Evolutionary conservation across 192 early-diverging fungal genomes (phyloP).

Genomic region (Radiomyces spectabilis): DNA sequence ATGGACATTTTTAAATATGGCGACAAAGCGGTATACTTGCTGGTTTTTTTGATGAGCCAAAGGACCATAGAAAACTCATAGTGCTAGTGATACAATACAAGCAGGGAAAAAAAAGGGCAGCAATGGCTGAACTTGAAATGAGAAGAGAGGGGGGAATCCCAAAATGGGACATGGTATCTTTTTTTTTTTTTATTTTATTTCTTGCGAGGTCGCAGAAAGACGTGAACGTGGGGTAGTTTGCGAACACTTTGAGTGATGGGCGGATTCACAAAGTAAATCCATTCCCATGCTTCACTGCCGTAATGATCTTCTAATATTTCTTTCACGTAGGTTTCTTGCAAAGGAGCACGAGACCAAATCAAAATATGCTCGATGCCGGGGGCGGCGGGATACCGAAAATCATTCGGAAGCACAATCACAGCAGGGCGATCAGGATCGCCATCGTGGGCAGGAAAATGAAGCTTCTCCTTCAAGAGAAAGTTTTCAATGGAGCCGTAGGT

Average conservation of each 20-base stretch:
- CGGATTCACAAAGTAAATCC: constrained; percentile 17
- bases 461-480: constrained; percentile 3
- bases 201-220: constrained; percentile 5
- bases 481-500: constrained; percentile 8
- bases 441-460: neutral
- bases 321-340: neutral
- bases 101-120: neutral
- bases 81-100: neutral
- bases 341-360: constrained; percentile 11
- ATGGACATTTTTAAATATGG: too few relatives aligned
- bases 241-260: constrained; percentile 11
- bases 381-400: constrained; percentile 12
- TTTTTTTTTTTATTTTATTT: neutral
- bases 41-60: neutral
- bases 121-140: too few relatives aligned
- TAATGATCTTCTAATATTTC: constrained; percentile 3
- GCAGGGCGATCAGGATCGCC: neutral
- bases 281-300: neutral
- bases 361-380: constrained; percentile 15
- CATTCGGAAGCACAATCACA: constrained; percentile 12
- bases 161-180: neutral
- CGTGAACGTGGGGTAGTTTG: constrained; percentile 11
- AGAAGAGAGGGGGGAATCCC: neutral
- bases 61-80: neutral
- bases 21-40: too few relatives aligned